phyloP scores from a whole-genome alignment of 257 asterid species.

The Coffea canephora region DNA sequence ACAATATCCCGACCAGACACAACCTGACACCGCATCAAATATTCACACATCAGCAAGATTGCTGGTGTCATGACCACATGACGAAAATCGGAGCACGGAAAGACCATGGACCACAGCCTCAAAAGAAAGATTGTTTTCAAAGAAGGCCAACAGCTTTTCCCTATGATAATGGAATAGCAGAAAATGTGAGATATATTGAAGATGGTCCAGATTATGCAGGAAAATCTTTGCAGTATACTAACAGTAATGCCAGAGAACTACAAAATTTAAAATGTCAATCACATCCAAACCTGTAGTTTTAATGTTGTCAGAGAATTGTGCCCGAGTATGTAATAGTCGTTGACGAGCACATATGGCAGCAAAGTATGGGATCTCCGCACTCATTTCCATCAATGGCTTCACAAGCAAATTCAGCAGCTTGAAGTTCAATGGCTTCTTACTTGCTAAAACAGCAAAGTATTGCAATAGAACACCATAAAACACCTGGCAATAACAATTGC shows the following conservation, averaged over 20 bases:
- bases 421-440: slow-evolving; percentile 64
- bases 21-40: slow-evolving; percentile 77
- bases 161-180: slow-evolving; percentile 28
- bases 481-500: slow-evolving; percentile 42
- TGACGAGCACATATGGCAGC: slow-evolving; percentile 98
- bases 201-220: neutral
- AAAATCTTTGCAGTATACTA: neutral
- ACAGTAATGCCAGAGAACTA: neutral
- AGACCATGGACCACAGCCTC: slow-evolving; percentile 90
- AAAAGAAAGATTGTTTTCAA: slow-evolving; percentile 73
- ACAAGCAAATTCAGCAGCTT: slow-evolving; percentile 67
- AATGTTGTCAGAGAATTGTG: slow-evolving; percentile 61
- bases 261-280: neutral
- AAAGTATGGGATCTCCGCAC: slow-evolving; percentile 90
- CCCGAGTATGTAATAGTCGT: slow-evolving; percentile 61
- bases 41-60: slow-evolving; percentile 74
- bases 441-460: slow-evolving; percentile 85
- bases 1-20: slow-evolving; percentile 69
- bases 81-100: slow-evolving; percentile 96
- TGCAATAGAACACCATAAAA: slow-evolving; percentile 88
- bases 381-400: slow-evolving; percentile 90
- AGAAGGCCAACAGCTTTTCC: slow-evolving; percentile 90
- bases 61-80: slow-evolving; percentile 93
- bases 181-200: slow-evolving; percentile 1
- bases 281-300: slow-evolving; percentile 58